A percentile compares a stretch with the other conserved stretches of the same genome.
Evolutionary conservation across 345 rosid genomes (phyloP).

Genomic region (Populus tremula): DNA sequence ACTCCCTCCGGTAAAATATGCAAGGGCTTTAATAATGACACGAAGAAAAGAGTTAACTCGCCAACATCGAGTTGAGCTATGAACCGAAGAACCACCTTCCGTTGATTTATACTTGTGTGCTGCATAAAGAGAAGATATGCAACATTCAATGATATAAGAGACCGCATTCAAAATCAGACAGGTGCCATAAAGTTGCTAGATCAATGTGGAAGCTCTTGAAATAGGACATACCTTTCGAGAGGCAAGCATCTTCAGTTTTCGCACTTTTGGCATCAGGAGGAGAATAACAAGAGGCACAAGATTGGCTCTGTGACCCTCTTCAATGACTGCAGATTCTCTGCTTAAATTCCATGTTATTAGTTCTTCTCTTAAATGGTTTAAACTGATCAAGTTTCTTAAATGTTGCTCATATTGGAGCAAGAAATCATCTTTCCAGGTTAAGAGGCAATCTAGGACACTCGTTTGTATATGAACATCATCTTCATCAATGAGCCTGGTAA

Average conservation of each 20-base stretch:
- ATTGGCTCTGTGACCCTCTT: slow-evolving; percentile 59
- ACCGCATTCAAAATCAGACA: neutral
- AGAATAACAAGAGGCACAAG: slow-evolving; percentile 62
- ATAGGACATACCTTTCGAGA: slow-evolving; percentile 66
- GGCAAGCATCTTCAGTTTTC: slow-evolving; percentile 72
- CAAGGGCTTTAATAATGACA: slow-evolving; percentile 76
- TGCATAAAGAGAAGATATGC: slow-evolving; percentile 24
- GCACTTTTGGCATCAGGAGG: slow-evolving; percentile 78
- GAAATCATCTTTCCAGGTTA: slow-evolving; percentile 69
- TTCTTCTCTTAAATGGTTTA: slow-evolving; percentile 73
- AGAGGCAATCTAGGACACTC: slow-evolving; percentile 78
- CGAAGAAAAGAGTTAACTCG: slow-evolving; percentile 75
- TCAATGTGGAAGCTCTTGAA: neutral
- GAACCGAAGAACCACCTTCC: slow-evolving; percentile 81
- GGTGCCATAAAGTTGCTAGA: no score
- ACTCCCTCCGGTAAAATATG: slow-evolving; percentile 47
- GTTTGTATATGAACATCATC: slow-evolving; percentile 77
- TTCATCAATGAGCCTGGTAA: slow-evolving; percentile 79
- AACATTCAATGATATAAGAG: neutral
- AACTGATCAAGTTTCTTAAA: slow-evolving; percentile 71
- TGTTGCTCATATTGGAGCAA: slow-evolving; percentile 68
- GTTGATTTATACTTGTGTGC: slow-evolving; percentile 72
- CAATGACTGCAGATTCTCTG: slow-evolving; percentile 48
- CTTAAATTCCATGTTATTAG: slow-evolving; percentile 84
- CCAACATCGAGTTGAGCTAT: slow-evolving; percentile 64